phyloP scores from a whole-genome alignment of 2,329 filamentous ascomycete genomes.

The Cercospora nicotianae region DNA sequence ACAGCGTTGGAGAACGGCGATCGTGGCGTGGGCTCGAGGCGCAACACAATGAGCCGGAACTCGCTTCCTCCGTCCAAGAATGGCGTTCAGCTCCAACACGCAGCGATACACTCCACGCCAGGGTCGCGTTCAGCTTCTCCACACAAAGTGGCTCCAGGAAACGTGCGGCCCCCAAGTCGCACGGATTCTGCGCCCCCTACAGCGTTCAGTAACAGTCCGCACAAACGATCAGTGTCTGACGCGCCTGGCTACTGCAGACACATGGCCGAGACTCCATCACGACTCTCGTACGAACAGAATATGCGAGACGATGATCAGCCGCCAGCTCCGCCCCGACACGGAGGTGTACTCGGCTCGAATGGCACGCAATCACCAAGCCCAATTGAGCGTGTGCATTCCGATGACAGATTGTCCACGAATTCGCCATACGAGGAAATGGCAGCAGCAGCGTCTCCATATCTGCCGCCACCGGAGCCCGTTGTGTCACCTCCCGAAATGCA shows the following conservation, averaged over 20 bases:
- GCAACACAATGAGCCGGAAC: constrained; percentile 43
- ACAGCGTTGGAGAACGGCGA: constrained; percentile 29
- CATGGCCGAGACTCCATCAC: constrained; percentile 43
- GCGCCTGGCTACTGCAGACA: constrained; percentile 47
- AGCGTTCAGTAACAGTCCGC: constrained; percentile 35
- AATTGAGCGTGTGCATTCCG: constrained; percentile 57
- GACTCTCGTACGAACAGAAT: constrained; percentile 41
- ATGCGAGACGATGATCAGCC: constrained; percentile 37
- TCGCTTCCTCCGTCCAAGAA: constrained; percentile 40
- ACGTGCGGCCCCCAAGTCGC: constrained; percentile 39
- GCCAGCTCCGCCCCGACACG: constrained; percentile 47
- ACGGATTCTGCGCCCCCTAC: constrained; percentile 47
- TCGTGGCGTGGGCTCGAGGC: constrained; percentile 40
- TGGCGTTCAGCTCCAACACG: constrained; percentile 44
- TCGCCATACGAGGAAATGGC: constrained; percentile 54
- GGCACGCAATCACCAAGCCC: constrained; percentile 39
- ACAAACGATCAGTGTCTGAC: constrained; percentile 54
- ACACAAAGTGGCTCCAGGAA: constrained; percentile 23
- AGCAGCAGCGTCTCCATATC: constrained; percentile 35
- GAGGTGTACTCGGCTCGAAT: constrained; percentile 32
- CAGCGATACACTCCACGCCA: constrained; percentile 45
- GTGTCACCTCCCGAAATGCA: constrained; percentile 75
- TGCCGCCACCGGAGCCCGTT: constrained; percentile 68
- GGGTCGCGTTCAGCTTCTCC: constrained; percentile 49
- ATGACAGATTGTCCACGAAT: constrained; percentile 48